These are phyloP conservation scores for Laburnicola sp. DNA, from an alignment of 2,329 filamentous ascomycete genomes.

Conservation along the genomic window DNA sequence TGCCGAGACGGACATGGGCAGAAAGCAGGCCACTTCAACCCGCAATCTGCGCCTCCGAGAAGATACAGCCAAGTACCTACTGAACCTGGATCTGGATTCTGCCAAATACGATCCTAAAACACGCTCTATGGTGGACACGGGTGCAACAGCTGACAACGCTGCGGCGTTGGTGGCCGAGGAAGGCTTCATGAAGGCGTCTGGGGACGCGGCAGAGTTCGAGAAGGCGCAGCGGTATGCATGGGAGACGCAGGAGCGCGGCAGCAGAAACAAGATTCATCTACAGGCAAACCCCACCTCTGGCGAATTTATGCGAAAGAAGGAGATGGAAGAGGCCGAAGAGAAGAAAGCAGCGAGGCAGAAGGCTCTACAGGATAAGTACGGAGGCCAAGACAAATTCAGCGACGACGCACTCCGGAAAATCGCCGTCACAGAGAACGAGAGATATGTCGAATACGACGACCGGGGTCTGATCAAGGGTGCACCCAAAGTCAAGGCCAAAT, in stretches of 20 bases:
- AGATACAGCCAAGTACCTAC: conserved; percentile 94
- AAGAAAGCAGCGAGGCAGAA: conserved; percentile 70
- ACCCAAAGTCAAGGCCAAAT: conserved; percentile 73
- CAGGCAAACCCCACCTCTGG: conserved; percentile 97
- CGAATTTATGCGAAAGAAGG: conserved; percentile 79
- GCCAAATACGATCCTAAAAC: conserved; percentile 99
- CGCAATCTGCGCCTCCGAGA: conserved; percentile 89
- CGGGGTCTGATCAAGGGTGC: conserved; percentile 87
- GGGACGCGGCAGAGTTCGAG: conserved; percentile 92
- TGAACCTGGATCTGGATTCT: conserved; percentile 93
- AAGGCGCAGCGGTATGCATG: conserved; percentile 87
- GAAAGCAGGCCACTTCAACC: conserved; percentile 87
- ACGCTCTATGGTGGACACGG: conserved; percentile 82
- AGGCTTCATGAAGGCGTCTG: conserved; percentile 83
- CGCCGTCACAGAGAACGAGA: conserved; percentile 77
- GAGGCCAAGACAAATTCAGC: conserved; percentile 64
- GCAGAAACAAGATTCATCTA: conserved; percentile 79
- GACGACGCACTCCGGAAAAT: conserved; percentile 67
- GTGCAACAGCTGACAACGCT: conserved; percentile 77
- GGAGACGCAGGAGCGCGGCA: conserved; percentile 86
- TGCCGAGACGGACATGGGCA: conserved; percentile 95
- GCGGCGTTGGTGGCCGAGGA: conserved; percentile 87
- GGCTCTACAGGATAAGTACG: conserved; percentile 79
- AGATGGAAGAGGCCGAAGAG: conserved; percentile 70
- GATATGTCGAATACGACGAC: conserved; percentile 93